phyloP scores from a whole-genome alignment of 2,329 filamentous ascomycete genomes.

The Paradendryphiella salina region DNA sequence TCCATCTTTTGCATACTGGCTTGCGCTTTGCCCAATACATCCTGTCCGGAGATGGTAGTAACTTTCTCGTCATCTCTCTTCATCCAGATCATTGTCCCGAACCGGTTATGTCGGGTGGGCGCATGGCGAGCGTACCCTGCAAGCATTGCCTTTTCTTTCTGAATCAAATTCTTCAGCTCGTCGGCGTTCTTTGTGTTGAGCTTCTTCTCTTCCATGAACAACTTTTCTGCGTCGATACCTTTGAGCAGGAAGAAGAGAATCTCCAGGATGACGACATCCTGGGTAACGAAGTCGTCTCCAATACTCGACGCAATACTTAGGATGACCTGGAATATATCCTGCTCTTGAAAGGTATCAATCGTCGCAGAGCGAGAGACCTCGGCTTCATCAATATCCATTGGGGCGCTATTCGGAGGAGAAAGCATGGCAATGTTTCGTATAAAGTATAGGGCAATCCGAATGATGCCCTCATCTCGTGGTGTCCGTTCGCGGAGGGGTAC shows the following conservation, averaged over 20 bases:
- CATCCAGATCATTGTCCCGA: conserved; percentile 97
- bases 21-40: conserved; percentile 73
- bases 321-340: conserved; percentile 85
- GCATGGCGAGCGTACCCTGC: conserved; percentile 75
- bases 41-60: conserved; percentile 85
- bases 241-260: conserved; percentile 92
- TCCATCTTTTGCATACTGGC: conserved; percentile 86
- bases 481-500: conserved; percentile 73
- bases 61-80: conserved; percentile 83
- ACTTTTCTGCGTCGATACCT: conserved; percentile 77
- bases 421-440: conserved; percentile 89
- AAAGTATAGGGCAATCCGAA: conserved; percentile 87
- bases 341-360: conserved; percentile 85
- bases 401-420: conserved; percentile 69
- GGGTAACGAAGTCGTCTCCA: conserved; percentile 86
- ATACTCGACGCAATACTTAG: conserved; percentile 90
- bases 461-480: conserved; percentile 83
- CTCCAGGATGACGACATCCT: conserved; percentile 89
- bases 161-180: conserved; percentile 74
- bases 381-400: conserved; percentile 83
- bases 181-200: conserved; percentile 68
- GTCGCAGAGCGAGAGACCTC: conserved; percentile 86
- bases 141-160: conserved; percentile 82
- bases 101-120: conserved; percentile 86
- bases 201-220: conserved; percentile 82